phyloP scores from a whole-genome alignment of 2,329 filamentous ascomycete genomes.

The Calonectria leucothoes region DNA sequence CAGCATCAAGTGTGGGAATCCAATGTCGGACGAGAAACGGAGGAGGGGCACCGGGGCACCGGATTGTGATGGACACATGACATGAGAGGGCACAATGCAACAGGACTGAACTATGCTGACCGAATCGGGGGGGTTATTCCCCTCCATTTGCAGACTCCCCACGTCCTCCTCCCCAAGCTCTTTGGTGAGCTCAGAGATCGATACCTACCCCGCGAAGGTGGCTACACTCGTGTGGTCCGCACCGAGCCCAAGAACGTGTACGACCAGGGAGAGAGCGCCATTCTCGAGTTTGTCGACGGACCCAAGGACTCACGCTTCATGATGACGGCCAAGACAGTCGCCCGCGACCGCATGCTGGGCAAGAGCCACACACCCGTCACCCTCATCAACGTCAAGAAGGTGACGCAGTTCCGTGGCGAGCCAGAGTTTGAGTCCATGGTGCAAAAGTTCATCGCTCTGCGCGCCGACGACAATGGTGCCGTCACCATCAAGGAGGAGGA shows the following conservation, averaged over 20 bases:
- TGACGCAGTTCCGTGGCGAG: constrained; percentile 81
- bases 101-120: constrained; percentile 24
- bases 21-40: not conserved
- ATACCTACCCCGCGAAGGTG: constrained; percentile 83
- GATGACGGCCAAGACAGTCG: constrained; percentile 88
- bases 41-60: not conserved
- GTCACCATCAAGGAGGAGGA: constrained; percentile 21
- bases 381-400: constrained; percentile 82
- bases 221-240: constrained; percentile 94
- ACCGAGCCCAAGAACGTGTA: constrained; percentile 86
- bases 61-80: not conserved
- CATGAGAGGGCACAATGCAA: not conserved
- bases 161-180: constrained; percentile 82
- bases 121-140: not conserved
- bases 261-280: constrained; percentile 90
- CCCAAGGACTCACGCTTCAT: constrained; percentile 94
- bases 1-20: not conserved
- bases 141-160: constrained; percentile 68
- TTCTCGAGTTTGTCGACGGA: constrained; percentile 95
- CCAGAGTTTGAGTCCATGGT: constrained; percentile 76
- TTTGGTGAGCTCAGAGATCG: constrained; percentile 85
- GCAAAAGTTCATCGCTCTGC: constrained; percentile 49
- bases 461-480: constrained; percentile 32
- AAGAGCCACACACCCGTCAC: constrained; percentile 77
- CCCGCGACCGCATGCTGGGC: constrained; percentile 68